These are phyloP conservation scores for Ogataea naganishii DNA, from an alignment of 805 yeast species.

Conservation along the genomic window DNA sequence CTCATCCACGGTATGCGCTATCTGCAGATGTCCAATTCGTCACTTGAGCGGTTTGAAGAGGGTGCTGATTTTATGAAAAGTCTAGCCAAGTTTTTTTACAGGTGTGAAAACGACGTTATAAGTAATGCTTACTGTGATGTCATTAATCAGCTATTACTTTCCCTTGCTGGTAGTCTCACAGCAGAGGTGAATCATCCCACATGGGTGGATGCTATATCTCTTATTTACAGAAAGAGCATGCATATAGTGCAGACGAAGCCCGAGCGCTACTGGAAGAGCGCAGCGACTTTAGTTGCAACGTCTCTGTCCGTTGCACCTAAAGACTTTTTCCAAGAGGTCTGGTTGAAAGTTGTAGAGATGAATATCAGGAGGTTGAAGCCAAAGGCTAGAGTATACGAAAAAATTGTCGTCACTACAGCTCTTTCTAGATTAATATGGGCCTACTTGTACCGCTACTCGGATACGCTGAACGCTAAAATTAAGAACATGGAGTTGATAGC, in stretches of 20 bases:
- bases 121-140: conserved; percentile 81
- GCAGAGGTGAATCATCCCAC: conserved; percentile 95
- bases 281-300: conserved; percentile 61
- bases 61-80: conserved; percentile 86
- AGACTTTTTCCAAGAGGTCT: conserved; percentile 58
- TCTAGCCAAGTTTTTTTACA: conserved; percentile 70
- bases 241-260: conserved; percentile 33
- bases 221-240: conserved; percentile 44
- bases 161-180: conserved; percentile 76
- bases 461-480: conserved; percentile 80
- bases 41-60: conserved; percentile 86
- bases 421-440: conserved; percentile 82
- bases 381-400: conserved; percentile 38
- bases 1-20: conserved; percentile 90
- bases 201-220: conserved; percentile 77
- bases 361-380: conserved; percentile 57
- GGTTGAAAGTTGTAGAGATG: conserved; percentile 64
- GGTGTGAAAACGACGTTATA: conserved; percentile 56
- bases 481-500: conserved; percentile 65
- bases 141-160: conserved; percentile 61
- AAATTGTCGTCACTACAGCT: conserved; percentile 53
- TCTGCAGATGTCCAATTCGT: conserved; percentile 68
- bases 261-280: conserved; percentile 52
- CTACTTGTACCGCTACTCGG: conserved; percentile 76
- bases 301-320: conserved; percentile 75